Conservation (phyloP, 768 basidiomycete genomes). For the Phaffia tasmanica region DNA sequence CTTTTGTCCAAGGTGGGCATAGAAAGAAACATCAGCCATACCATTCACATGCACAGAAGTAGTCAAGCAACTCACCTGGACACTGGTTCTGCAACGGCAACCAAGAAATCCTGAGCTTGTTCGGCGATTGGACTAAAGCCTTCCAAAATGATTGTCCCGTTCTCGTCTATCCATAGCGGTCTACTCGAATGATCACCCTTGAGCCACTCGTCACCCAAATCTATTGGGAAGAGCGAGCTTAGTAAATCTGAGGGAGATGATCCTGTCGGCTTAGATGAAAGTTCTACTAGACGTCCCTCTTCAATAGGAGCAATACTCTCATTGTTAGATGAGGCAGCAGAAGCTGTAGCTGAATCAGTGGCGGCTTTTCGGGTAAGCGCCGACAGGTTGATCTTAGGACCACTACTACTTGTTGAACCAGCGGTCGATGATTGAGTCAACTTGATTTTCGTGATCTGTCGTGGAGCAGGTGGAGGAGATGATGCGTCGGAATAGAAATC, state of each 20-base stretch:
- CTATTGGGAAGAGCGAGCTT: slow-evolving; percentile 16
- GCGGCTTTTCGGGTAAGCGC: slow-evolving; percentile 59
- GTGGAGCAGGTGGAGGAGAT: slow-evolving; percentile 17
- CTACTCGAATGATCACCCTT: slow-evolving; percentile 84
- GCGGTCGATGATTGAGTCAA: neutral
- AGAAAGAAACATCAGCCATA: neutral
- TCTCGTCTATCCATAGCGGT: slow-evolving; percentile 72
- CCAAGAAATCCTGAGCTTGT: slow-evolving; percentile 95
- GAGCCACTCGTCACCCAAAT: slow-evolving; percentile 52
- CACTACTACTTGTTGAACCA: neutral
- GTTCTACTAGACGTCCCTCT: slow-evolving; percentile 8
- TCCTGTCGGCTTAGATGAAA: neutral
- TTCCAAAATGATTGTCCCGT: slow-evolving; percentile 71
- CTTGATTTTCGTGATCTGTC: slow-evolving; percentile 2
- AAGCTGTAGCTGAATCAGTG: neutral
- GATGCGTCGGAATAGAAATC: slow-evolving; percentile 23
- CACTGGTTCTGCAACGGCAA: slow-evolving; percentile 96
- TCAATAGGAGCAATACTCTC: slow-evolving; percentile 5
- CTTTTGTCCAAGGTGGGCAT: slow-evolving; percentile 40
- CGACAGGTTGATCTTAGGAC: slow-evolving; percentile 74
- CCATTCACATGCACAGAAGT: neutral
- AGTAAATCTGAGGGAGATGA: slow-evolving; percentile 18
- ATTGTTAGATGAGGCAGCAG: neutral
- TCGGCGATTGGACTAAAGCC: slow-evolving; percentile 96
- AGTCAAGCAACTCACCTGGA: slow-evolving; percentile 56